Conservation (phyloP, 2,329 filamentous ascomycete genomes). For the Erysiphe pulchra region DNA sequence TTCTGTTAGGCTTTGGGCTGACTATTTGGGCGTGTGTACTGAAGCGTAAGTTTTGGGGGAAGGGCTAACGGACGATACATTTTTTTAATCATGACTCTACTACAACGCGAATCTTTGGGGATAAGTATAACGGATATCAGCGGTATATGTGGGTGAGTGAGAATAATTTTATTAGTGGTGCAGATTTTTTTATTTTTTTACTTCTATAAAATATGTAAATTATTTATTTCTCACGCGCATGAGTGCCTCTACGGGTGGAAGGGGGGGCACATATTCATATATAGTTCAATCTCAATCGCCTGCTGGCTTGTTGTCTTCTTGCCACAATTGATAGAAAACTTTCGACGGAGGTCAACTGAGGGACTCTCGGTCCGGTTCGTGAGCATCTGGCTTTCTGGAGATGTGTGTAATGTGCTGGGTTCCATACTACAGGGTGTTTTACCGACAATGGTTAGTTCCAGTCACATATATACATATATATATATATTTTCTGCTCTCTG, state of each 20-base stretch:
- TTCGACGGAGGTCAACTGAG: constrained; percentile 60
- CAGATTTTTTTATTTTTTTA: no score
- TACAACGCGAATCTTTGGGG: background rate
- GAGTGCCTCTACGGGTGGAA: no score
- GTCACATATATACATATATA: background rate
- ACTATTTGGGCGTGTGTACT: background rate
- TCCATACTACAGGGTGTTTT: constrained; percentile 74
- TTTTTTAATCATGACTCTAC: background rate
- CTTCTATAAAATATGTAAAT: no score
- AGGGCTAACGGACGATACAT: background rate
- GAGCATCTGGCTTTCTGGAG: constrained; percentile 73
- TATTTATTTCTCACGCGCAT: no score
- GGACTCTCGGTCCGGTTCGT: constrained; percentile 80
- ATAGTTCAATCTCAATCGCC: constrained; percentile 53
- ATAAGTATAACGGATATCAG: background rate
- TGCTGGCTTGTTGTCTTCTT: constrained; percentile 94
- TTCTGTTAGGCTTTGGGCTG: no score
- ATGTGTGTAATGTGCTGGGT: constrained; percentile 94
- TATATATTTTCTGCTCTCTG: no score
- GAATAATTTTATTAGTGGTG: no score
- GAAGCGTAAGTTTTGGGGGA: background rate
- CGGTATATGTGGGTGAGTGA: background rate
- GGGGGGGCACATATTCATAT: no score
- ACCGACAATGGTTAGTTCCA: constrained; percentile 67
- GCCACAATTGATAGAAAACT: constrained; percentile 90